Evolutionary conservation across 192 early-diverging fungal genomes (phyloP), one percentile per base, ranked within the genome.

Genomic region (Nowakowskiella sp.): DNA sequence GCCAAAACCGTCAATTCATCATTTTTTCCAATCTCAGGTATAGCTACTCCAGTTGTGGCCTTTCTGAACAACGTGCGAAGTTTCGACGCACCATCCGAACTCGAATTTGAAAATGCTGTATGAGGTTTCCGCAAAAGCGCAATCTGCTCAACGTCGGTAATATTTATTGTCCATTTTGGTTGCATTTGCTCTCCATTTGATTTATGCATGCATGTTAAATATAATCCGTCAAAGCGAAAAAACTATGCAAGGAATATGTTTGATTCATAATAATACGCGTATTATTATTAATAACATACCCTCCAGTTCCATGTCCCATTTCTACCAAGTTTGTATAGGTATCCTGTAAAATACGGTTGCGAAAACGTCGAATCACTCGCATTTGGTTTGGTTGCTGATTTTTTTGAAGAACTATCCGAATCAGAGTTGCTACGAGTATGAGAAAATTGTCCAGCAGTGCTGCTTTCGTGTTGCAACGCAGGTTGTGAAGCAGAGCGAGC

Each of bases 291-390:
- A 39, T 13, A 39, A 39, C 36, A 13, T 39, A 39, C 36, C 36
- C 36, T 13, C 13, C 19, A 39, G 13, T 39, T 13, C 36, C 36
- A 39, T 39, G 13, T 13, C 13, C 36, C 36, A 13, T 39, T 39
- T 19, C 13, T 39, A 19, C 36, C 36, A 13, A 39, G 19, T 19
- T 39, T 39, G 36, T 13, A 39, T 19, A 39, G 36, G 13, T 19
- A 39, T 39, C 36, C 36, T 19, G 36, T 39, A 39, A 39, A 39
- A n/a, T n/a, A n/a, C n/a, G n/a, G n/a, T n/a, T n/a, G n/a, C n/a
- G n/a, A n/a, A n/a, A n/a, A n/a, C n/a, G n/a, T n/a, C n/a, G n/a
- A n/a, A n/a, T n/a, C n/a, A n/a, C n/a, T n/a, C n/a, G n/a, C n/a
- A n/a, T n/a, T n/a, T n/a, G n/a, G n/a, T n/a, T n/a, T n/a, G n/a